Conservation (phyloP, 2,329 filamentous ascomycete species). For the Aschersonia sp. region DNA sequence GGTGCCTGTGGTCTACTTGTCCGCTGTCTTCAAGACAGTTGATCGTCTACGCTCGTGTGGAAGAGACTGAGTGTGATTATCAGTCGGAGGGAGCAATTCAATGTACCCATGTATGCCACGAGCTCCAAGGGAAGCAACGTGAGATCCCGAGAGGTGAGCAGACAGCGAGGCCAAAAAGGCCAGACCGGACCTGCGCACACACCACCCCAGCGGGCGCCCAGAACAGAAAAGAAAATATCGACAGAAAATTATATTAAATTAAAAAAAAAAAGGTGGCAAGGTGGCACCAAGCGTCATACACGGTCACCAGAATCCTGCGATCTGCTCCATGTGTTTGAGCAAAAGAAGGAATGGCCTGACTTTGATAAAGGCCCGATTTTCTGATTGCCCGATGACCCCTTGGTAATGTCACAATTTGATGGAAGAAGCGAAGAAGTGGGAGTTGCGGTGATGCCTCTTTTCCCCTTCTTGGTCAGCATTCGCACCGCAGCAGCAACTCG, state of each 20-base stretch:
- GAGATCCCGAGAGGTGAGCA: too few relatives aligned
- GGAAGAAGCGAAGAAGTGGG: not conserved
- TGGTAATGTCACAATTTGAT: not conserved
- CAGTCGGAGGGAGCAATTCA: too few relatives aligned
- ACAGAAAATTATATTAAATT: too few relatives aligned
- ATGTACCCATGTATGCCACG: not conserved
- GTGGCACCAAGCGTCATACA: slow-evolving; percentile 3
- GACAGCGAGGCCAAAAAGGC: not conserved
- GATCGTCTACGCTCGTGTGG: too few relatives aligned
- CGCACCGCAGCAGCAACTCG: not conserved
- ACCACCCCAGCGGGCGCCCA: not conserved
- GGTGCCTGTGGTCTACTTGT: not conserved
- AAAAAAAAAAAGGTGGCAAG: not conserved
- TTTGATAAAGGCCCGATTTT: slow-evolving; percentile 5
- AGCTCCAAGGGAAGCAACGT: too few relatives aligned
- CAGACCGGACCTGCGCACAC: not conserved
- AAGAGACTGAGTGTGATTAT: too few relatives aligned
- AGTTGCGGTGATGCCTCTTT: not conserved
- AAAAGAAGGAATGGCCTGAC: slow-evolving; percentile 3
- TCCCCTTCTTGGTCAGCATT: not conserved
- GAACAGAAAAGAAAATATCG: too few relatives aligned
- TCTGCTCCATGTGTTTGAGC: slow-evolving; percentile 1
- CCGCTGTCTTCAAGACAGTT: not conserved
- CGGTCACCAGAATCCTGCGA: slow-evolving; percentile 2
- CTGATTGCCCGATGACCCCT: not conserved